phyloP scores from a whole-genome alignment of 768 basidiomycete species.

The Auricularia sp. region DNA sequence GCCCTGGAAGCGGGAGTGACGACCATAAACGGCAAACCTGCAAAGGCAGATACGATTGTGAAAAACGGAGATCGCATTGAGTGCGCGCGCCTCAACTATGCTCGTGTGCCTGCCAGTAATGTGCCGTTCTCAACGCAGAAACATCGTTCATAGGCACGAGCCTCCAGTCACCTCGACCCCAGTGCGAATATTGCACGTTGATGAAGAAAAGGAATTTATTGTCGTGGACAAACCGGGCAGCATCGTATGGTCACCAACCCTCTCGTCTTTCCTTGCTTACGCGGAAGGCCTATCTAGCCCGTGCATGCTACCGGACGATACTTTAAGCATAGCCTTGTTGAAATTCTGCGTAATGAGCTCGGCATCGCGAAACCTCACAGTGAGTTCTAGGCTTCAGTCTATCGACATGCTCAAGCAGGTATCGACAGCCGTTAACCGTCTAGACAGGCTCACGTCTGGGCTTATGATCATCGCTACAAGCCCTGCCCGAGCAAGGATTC shows the following conservation, averaged over 20 bases:
- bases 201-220: slow-evolving; percentile 71
- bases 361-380: slow-evolving; percentile 76
- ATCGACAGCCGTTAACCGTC: slow-evolving; percentile 76
- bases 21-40: slow-evolving; percentile 85
- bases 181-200: slow-evolving; percentile 68
- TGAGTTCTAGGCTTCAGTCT: slow-evolving; percentile 30
- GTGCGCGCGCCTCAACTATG: slow-evolving; percentile 33
- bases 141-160: slow-evolving; percentile 93
- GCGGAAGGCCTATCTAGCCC: slow-evolving; percentile 39
- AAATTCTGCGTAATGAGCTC: slow-evolving; percentile 77
- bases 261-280: background rate
- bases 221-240: slow-evolving; percentile 96
- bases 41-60: slow-evolving; percentile 67
- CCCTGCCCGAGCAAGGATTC: slow-evolving; percentile 50
- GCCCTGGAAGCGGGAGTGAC: slow-evolving; percentile 91
- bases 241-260: slow-evolving; percentile 55
- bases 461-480: slow-evolving; percentile 87
- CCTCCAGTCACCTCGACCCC: slow-evolving; percentile 84
- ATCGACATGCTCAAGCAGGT: background rate
- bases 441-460: slow-evolving; percentile 91
- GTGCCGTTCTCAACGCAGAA: slow-evolving; percentile 35
- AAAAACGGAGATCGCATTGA: slow-evolving; percentile 84
- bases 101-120: slow-evolving; percentile 4
- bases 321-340: slow-evolving; percentile 76
- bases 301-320: slow-evolving; percentile 91